Evolutionary conservation across 2,329 filamentous ascomycete genomes (phyloP), one percentile per base, ranked within the genome.

Genomic region (Pseudogymnoascus sp.): DNA sequence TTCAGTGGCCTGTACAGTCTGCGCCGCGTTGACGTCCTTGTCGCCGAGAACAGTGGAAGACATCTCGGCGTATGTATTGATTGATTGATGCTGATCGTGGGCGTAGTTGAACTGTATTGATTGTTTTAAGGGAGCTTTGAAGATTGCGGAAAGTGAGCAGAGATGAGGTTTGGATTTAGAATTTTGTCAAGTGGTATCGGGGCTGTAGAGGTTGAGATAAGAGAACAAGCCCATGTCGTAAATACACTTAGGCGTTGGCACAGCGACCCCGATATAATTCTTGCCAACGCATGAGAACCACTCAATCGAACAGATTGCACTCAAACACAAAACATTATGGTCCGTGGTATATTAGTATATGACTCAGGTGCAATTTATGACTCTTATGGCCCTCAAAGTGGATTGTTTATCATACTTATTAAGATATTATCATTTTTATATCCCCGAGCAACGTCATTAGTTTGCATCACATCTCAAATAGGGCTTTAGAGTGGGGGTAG

Each of bases 1-100:
- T 64, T 74, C 69, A 61, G 67, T 64, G 62, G 67, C 70, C 63
- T 66, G 67, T 49, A 68, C 65, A 12, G 63, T 65, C 67, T 68
- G 70, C 43, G 65, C 68, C 67, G 69, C 64, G 77, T 90, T 90
- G 77, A 82, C 80, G 78, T 90, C 86, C 77, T 86, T 86, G 72
- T 83, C 78, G 69, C 79, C 78, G 75, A 91, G 86, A 69, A 87
- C 77, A 76, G 80, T 84, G 65, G 76, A 72, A 73, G 83, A 82
- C 84, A 87, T 88, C 53, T 63, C 65, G 69, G 49, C 49, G 49
- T 56, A 34, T 56, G 46, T 34, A 21, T 56, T 56, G 49, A 56
- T 56, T 56, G 49, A 34, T 56, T 34, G 46, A 8, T 56, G 46
- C n/a, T 49, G 46, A 34, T 56, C 18, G 25, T 12, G n/a, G 25